phyloP scores from a whole-genome alignment of 352 stramenopile species.

The Phytophthora meadii region DNA sequence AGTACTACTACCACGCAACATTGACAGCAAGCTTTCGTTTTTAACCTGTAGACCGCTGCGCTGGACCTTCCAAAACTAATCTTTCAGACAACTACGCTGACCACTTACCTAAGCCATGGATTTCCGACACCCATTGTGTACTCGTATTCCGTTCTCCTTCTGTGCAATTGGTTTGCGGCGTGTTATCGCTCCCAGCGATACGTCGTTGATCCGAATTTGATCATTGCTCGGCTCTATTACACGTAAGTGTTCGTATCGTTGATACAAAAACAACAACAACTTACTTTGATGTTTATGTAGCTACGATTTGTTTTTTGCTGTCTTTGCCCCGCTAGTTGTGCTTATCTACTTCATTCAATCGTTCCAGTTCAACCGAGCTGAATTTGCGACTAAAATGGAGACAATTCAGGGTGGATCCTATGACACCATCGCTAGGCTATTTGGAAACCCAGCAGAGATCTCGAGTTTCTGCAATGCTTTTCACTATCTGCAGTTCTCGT shows the following conservation, averaged over 20 bases:
- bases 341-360: constrained; percentile 48
- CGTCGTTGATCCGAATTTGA: constrained; percentile 36
- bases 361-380: constrained; percentile 51
- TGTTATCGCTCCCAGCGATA: constrained; percentile 55
- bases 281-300: constrained; percentile 13
- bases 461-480: constrained; percentile 55
- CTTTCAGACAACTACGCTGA: constrained; percentile 54
- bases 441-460: constrained; percentile 51
- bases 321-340: constrained; percentile 55
- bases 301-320: constrained; percentile 71
- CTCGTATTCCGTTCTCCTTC: constrained; percentile 47
- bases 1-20: no score
- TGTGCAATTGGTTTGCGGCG: constrained; percentile 55
- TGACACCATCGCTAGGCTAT: constrained; percentile 50
- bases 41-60: constrained; percentile 40
- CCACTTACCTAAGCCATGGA: constrained; percentile 50
- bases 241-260: constrained; percentile 26
- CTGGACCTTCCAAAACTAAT: constrained; percentile 58
- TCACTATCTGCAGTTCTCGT: constrained; percentile 51
- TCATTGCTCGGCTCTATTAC: constrained; percentile 46
- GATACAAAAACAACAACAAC: no score
- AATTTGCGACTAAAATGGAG: constrained; percentile 44
- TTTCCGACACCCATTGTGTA: constrained; percentile 49
- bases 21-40: not conserved
- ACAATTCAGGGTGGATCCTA: constrained; percentile 36